Percentiles rank a stretch among this genome's conserved stretches.
These are phyloP conservation scores for Crithidia thermophila DNA, from an alignment of 208 protist species.

Conservation along the genomic window DNA sequence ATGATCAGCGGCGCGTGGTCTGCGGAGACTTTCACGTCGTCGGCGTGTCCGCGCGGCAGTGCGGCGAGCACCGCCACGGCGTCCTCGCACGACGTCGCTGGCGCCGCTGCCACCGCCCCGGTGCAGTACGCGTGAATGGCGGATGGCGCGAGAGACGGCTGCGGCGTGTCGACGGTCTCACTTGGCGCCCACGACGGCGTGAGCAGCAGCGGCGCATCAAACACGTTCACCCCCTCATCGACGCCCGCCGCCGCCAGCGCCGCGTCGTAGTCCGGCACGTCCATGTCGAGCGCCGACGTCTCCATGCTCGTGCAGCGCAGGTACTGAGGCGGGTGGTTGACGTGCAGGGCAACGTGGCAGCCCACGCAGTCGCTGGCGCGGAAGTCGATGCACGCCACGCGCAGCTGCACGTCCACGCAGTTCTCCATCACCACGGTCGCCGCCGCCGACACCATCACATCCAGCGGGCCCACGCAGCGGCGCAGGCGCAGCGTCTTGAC, in stretches of 20 bases:
- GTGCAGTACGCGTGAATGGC: conserved; percentile 11
- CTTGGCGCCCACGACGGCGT: not conserved
- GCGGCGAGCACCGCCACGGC: no score
- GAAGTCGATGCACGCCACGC: conserved; percentile 57
- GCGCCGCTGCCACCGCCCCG: not conserved
- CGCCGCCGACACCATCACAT: conserved; percentile 68
- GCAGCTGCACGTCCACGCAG: conserved; percentile 74
- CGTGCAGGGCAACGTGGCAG: conserved; percentile 79
- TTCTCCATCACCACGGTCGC: conserved; percentile 55
- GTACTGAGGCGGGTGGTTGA: conserved; percentile 63
- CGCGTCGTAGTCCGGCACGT: conserved; percentile 41
- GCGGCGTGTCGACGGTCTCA: not conserved
- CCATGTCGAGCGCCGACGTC: conserved; percentile 72
- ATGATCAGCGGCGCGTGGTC: conserved; percentile 20
- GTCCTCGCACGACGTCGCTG: no score
- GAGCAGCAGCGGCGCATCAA: conserved; percentile 33
- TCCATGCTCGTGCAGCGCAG: conserved; percentile 55
- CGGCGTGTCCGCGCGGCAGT: not conserved
- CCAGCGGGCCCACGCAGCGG: conserved; percentile 66
- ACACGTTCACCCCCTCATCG: conserved; percentile 45
- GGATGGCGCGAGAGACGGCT: not conserved
- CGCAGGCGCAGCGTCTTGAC: conserved; percentile 58
- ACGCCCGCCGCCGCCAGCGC: conserved; percentile 50
- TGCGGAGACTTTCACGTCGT: not conserved
- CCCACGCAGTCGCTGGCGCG: conserved; percentile 50